These are phyloP conservation scores for Trichosporon asahii DNA, from an alignment of 1,284 basidiomycete genomes.

Conservation along the genomic window DNA sequence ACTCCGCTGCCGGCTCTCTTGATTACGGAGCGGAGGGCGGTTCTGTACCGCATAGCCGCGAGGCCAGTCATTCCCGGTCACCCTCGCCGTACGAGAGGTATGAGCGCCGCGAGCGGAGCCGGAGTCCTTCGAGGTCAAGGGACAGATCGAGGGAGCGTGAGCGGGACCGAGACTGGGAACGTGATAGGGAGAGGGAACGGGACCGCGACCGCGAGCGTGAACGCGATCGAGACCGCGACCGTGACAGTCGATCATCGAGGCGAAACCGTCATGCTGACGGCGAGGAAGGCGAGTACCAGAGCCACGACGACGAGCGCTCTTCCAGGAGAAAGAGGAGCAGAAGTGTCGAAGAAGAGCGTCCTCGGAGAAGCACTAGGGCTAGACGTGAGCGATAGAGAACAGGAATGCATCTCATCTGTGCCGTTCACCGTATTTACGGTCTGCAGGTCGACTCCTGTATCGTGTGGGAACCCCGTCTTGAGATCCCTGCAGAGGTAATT, in stretches of 20 bases:
- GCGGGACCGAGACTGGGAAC: constrained; percentile 14
- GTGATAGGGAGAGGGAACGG: constrained; percentile 17
- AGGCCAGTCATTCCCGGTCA: constrained; percentile 14
- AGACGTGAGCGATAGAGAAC: constrained; percentile 2
- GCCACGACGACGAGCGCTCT: not conserved
- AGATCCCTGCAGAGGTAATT: no score
- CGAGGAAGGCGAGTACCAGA: constrained; percentile 6
- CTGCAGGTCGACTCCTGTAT: no score
- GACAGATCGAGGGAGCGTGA: constrained; percentile 2
- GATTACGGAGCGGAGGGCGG: constrained; percentile 39
- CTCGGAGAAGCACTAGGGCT: not conserved
- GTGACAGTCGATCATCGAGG: constrained; percentile 7
- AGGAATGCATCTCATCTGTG: not conserved
- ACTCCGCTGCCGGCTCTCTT: constrained; percentile 25
- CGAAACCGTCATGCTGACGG: not conserved
- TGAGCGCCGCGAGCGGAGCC: constrained; percentile 13
- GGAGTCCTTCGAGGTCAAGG: not conserved
- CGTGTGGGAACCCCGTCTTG: no score
- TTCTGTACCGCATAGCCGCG: constrained; percentile 21
- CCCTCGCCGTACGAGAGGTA: constrained; percentile 8
- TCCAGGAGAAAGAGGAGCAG: constrained; percentile 3
- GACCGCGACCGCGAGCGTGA: constrained; percentile 17
- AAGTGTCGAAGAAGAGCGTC: constrained; percentile 1
- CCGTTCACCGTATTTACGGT: no score
- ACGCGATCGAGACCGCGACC: constrained; percentile 19